Base-by-base conservation (phyloP, 306 rosid genomes). In the Hippophae rhamnoides region DNA sequence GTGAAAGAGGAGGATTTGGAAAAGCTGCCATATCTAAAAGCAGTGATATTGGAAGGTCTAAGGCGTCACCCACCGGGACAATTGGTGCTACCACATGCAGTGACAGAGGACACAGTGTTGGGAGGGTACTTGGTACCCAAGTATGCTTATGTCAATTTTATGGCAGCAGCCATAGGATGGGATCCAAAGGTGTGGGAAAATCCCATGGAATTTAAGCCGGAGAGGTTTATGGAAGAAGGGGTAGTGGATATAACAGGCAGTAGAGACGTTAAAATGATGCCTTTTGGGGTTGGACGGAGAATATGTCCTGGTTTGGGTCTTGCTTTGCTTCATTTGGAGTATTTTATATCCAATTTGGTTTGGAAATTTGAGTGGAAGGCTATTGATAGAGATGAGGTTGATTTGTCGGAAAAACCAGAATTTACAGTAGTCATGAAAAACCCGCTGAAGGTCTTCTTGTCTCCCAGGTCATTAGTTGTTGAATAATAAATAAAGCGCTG, bases 381-480 rank as follows among this genome's bases (percentile, higher is more conserved):
- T 7, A 58, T 27, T 6, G 62, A 40, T 12, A 62, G 47, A 41
- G 47, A 48, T 6, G 61, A 13, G 6, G 56, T 66, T 9, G 76
- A 72, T 54, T 47, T 72, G 41, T 54, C 76, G 2, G 76, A 72
- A 63, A 61, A 47, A 18, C 59, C 43, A 14, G 72, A 72, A 63
- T 72, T 72, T 63, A 66, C 76, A 9, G 9, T 47, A n/a, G 76
- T 72, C 31, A 72, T 72, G 76, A 72, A 72, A 62, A 43, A 72
- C 5, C 76, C 76, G 8, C 49, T 65, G 67, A 44, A 61, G 13
- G 72, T 47, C 10, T n/a, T 48, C 13, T 6, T 72, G 41, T 41
- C 63, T 25, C 67, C 53, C 3, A 46, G 76, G 44, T 10, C 23
- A 31, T 31, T 31, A 31, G 1, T 31, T 31, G 38, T 31, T 31